phyloP scores from a whole-genome alignment of 2,329 filamentous ascomycete genomes.

The Dissoconium aciculare region DNA sequence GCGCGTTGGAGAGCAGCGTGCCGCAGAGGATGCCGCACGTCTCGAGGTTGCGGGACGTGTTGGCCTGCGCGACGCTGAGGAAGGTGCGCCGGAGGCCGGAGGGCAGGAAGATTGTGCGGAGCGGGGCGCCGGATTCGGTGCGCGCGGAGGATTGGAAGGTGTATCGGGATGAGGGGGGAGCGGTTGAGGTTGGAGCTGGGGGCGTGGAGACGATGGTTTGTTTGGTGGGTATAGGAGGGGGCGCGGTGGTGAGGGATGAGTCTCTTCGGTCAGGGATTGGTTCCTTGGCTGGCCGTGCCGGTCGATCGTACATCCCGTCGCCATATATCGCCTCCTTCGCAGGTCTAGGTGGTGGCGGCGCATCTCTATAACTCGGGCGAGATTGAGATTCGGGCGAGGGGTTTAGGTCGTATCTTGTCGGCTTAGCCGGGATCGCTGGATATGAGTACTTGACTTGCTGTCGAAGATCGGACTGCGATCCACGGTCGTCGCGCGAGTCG shows the following conservation, averaged over 20 bases:
- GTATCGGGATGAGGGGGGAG: conserved; percentile 41
- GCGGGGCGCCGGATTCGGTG: conserved; percentile 73
- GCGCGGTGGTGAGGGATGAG: conserved; percentile 8
- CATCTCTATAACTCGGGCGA: too few species aligned
- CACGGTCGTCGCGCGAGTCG: too few species aligned
- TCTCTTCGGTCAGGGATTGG: too few species aligned
- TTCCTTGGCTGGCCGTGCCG: too few species aligned
- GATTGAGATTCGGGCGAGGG: too few species aligned
- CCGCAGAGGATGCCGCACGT: conserved; percentile 93
- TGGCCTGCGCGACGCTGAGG: conserved; percentile 55
- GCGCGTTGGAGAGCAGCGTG: conserved; percentile 76
- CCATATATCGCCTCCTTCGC: too few species aligned
- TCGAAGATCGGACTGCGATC: too few species aligned
- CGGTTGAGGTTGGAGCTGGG: conserved; percentile 25
- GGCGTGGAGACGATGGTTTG: conserved; percentile 17
- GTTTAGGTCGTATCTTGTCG: too few species aligned
- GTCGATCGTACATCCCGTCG: too few species aligned
- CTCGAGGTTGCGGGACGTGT: conserved; percentile 71
- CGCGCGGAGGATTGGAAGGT: conserved; percentile 76
- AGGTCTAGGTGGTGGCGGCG: conserved; percentile 22
- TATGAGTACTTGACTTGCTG: too few species aligned
- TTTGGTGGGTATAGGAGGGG: conserved; percentile 10
- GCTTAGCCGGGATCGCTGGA: too few species aligned
- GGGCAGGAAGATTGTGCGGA: conserved; percentile 80
- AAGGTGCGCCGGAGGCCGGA: conserved; percentile 59